phyloP scores from a whole-genome alignment of 1,284 basidiomycete species.

The Chalciporus sp. region DNA sequence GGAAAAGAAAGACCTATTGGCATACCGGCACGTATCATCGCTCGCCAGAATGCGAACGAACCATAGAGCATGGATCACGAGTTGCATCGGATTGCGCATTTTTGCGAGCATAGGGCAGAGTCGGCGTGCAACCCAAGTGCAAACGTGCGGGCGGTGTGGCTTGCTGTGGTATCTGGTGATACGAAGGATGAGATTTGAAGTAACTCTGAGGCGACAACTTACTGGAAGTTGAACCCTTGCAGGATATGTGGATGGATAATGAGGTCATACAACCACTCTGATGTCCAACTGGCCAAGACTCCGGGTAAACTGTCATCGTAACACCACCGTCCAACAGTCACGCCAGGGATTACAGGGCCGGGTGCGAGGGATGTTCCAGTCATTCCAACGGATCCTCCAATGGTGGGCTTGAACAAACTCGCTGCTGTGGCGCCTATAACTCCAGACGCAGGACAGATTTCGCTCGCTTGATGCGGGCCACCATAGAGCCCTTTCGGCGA shows the following conservation, averaged over 20 bases:
- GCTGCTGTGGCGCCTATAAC: slow-evolving; percentile 14
- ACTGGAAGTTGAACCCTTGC: slow-evolving; percentile 28
- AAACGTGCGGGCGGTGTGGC: neutral
- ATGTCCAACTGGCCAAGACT: slow-evolving; percentile 32
- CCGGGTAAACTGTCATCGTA: slow-evolving; percentile 9
- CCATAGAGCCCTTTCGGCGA: slow-evolving; percentile 15
- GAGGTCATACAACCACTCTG: slow-evolving; percentile 30
- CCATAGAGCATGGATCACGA: slow-evolving; percentile 50
- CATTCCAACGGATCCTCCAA: neutral
- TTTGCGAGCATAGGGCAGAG: slow-evolving; percentile 23
- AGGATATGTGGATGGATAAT: slow-evolving; percentile 26
- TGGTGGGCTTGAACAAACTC: neutral
- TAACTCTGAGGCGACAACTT: slow-evolving; percentile 6
- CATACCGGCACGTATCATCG: slow-evolving; percentile 2
- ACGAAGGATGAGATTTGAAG: slow-evolving; percentile 4
- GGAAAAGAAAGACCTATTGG: slow-evolving; percentile 26
- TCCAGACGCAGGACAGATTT: slow-evolving; percentile 25
- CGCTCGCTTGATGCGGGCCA: slow-evolving; percentile 22
- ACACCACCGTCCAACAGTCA: neutral
- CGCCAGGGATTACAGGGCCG: neutral
- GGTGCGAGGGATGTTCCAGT: neutral
- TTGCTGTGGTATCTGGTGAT: slow-evolving; percentile 23
- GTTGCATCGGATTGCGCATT: slow-evolving; percentile 33
- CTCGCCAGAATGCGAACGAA: slow-evolving; percentile 41
- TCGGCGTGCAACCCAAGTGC: slow-evolving; percentile 15